Evolutionary conservation across 441 rosid species (phyloP), one percentile per base, ranked within the genome.

Genomic region (Populus hybrid): DNA sequence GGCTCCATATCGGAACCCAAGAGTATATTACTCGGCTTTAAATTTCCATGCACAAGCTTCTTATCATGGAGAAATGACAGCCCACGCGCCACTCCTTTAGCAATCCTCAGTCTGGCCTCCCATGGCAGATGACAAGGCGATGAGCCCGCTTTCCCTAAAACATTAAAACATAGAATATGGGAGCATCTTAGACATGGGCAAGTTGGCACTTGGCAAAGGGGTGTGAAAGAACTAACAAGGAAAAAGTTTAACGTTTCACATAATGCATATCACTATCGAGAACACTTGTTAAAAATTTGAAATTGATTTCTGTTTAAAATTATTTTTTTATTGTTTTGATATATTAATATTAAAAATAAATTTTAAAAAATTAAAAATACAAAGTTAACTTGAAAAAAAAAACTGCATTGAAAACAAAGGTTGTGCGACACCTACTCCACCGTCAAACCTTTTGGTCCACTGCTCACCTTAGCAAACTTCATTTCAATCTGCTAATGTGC

Each of bases 61-160:
- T 89, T 93, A 34, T 95, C 99, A 34, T 95, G 97, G 42, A 95
- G 94, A 78, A 85, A 91, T 2, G 87, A 78, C 6, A 95, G 90
- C 78, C 95, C 99, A 36, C 92, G 94, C 74, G 97, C 97, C 28
- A 93, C 85, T 0, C 99, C 97, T 79, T 86, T 90, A 0, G 86
- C 92, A 10, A 95, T 90, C 91, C 83, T 93, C 73, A 93, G 91
- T 80, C 97, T 86, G 81, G 92, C 80, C 74, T 92, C 99, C 99
- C 95, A 92, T 10, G 92, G 90, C 32, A 95, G 69, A 81, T 84
- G 94, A 69, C 86, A 86, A 36, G 95, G 97, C 2, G 97, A 93
- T 0, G 93, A 85, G 67, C 90, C 94, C 21, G 85, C 88, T 86
- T 86, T 93, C 83, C 92, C 98, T 95, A 79, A 26, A 76, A 79